Evolutionary conservation across 495 filamentous ascomycete genomes (phyloP).

Genomic region (Penicillium manginii): DNA sequence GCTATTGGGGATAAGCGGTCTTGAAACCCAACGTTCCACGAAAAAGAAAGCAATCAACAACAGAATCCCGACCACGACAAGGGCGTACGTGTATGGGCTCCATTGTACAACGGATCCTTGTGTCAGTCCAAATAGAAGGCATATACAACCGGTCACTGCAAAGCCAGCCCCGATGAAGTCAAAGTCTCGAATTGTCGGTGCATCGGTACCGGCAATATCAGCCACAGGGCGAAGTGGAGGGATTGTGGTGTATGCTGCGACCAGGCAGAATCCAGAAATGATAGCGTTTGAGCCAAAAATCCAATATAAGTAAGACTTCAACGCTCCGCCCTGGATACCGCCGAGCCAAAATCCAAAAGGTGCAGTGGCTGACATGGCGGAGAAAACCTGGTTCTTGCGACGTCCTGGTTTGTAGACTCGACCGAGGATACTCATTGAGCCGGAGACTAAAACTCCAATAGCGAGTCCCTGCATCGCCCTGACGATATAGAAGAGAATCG

Average conservation of each 20-base stretch:
- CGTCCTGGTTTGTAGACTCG: constrained; percentile 36
- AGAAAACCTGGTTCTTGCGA: constrained; percentile 41
- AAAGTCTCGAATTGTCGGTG: constrained; percentile 33
- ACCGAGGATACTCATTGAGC: constrained; percentile 37
- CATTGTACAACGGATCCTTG: constrained; percentile 35
- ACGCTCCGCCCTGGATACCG: constrained; percentile 33
- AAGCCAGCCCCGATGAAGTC: constrained; percentile 32
- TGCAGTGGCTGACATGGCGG: constrained; percentile 35
- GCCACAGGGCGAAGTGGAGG: constrained; percentile 33
- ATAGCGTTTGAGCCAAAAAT: constrained; percentile 39
- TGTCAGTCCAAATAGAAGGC: constrained; percentile 37
- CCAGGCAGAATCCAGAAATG: constrained; percentile 28
- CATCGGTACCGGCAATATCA: constrained; percentile 29
- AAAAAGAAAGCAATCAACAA: constrained; percentile 32
- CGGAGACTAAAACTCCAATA: constrained; percentile 37
- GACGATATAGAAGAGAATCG: constrained; percentile 36
- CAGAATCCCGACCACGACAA: constrained; percentile 31
- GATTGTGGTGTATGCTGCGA: constrained; percentile 31
- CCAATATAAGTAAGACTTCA: constrained; percentile 31
- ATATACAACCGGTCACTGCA: constrained; percentile 32
- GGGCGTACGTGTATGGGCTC: constrained; percentile 33
- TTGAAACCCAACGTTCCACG: constrained; percentile 29
- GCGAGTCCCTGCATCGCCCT: constrained; percentile 40
- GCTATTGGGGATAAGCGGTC: constrained; percentile 31
- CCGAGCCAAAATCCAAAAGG: constrained; percentile 40